A percentile compares a stretch with the other conserved stretches of the same genome.
These are phyloP conservation scores for Lasiodiplodia sp. DNA, from an alignment of 2,329 filamentous ascomycete species.

Conservation along the genomic window DNA sequence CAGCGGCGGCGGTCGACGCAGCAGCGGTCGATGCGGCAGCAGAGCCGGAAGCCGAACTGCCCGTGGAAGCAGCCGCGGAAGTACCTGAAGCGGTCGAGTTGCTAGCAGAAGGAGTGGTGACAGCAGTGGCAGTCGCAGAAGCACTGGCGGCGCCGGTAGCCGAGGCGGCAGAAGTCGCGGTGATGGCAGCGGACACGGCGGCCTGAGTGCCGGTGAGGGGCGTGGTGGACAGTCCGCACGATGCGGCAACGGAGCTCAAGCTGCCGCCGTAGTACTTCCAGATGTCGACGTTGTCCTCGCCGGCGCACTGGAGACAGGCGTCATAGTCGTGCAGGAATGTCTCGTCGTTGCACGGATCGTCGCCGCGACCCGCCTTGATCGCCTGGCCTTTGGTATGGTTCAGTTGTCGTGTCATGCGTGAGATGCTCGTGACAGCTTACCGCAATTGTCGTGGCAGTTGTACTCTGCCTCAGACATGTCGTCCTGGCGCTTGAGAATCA, in stretches of 20 bases:
- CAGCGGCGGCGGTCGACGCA: not conserved
- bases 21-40: not conserved
- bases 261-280: slow-evolving; percentile 54
- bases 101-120: not conserved
- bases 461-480: slow-evolving; percentile 39
- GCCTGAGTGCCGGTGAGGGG: slow-evolving; percentile 9
- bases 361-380: slow-evolving; percentile 36
- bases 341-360: slow-evolving; percentile 35
- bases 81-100: slow-evolving; percentile 1
- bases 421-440: slow-evolving; percentile 33
- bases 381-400: slow-evolving; percentile 36
- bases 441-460: slow-evolving; percentile 46
- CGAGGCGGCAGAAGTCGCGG: not conserved
- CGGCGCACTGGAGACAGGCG: slow-evolving; percentile 52
- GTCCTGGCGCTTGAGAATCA: slow-evolving; percentile 25
- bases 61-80: not conserved
- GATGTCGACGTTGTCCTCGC: slow-evolving; percentile 47
- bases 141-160: not conserved
- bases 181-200: slow-evolving; percentile 9
- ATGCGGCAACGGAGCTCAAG: slow-evolving; percentile 48
- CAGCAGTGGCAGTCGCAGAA: not conserved
- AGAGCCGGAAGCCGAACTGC: not conserved
- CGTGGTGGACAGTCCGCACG: slow-evolving; percentile 40
- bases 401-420: not conserved
- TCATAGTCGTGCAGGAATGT: slow-evolving; percentile 40